A percentile compares a stretch with the other conserved stretches of the same genome.
phyloP scores from a whole-genome alignment of 2,329 filamentous ascomycete species.

The Fusarium devonianum region DNA sequence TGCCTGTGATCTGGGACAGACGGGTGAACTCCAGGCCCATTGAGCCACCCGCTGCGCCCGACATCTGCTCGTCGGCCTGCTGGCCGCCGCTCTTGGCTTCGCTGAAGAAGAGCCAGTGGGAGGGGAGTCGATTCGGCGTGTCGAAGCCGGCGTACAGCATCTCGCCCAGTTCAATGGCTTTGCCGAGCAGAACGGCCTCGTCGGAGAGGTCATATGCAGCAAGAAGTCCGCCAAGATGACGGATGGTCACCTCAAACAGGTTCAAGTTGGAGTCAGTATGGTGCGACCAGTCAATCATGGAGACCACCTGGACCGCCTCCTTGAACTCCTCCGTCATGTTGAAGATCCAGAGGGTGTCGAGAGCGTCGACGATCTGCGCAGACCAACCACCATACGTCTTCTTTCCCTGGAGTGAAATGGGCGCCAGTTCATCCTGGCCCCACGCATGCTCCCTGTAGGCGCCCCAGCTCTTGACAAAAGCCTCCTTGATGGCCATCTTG shows the following conservation, averaged over 20 bases:
- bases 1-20: conserved; percentile 74
- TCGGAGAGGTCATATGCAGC: conserved; percentile 60
- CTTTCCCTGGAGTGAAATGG: conserved; percentile 55
- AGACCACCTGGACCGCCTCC: conserved; percentile 56
- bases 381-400: conserved; percentile 63
- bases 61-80: conserved; percentile 47
- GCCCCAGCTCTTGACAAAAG: conserved; percentile 57
- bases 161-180: conserved; percentile 61
- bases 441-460: conserved; percentile 63
- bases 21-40: conserved; percentile 78
- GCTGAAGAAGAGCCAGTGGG: conserved; percentile 55
- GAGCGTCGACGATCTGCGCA: conserved; percentile 65
- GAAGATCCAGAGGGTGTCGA: conserved; percentile 69
- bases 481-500: conserved; percentile 48
- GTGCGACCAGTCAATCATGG: conserved; percentile 63
- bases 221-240: conserved; percentile 61
- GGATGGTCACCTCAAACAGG: conserved; percentile 69
- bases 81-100: conserved; percentile 50
- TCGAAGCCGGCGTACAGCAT: conserved; percentile 63
- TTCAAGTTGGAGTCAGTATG: conserved; percentile 56
- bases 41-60: conserved; percentile 63
- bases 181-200: conserved; percentile 55
- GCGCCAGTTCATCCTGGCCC: conserved; percentile 63
- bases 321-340: conserved; percentile 63
- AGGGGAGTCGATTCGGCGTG: conserved; percentile 61